Evolutionary conservation across 495 filamentous ascomycete species (phyloP), one percentile per base, ranked within the genome.

Genomic region (Neurospora sublineolata): DNA sequence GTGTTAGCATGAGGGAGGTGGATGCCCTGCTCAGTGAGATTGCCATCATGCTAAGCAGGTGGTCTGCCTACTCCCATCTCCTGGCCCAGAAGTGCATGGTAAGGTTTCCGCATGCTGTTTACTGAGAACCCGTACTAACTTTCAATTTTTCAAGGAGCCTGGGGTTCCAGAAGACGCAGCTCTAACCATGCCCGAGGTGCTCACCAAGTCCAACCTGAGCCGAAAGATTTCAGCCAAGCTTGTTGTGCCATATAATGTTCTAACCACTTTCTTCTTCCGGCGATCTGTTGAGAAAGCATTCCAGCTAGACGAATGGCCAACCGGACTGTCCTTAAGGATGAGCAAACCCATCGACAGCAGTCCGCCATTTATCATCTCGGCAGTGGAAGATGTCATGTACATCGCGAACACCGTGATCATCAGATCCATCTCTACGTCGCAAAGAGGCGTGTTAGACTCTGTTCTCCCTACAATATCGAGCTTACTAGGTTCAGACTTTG

Each of bases 341-440:
- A 89, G 85, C 69, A 91, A 85, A 70, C 80, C 89, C 9, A 85
- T 97, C 46, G 85, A 87, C 58, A 82, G 80, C 77, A 93, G 94
- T 76, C 88, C 93, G 11, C 95, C 95, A 11, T 96, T 91, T 75
- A 97, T 99, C 76, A 94, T 94, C 69, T 96, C 94, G 0, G 93
- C 95, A 1, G 94, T 99, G 10, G 95, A 98, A 83, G 95, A 97
- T 80, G 94, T 98, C 70, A 98, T 98, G 96, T 99, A 97, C 82
- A 97, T 97, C 73, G 93, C 97, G 77, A 94, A 96, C 78, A 91
- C 94, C 68, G 90, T 97, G 46, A 84, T 98, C 44, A 90, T 93
- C 68, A 90, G 93, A 72, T 90, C 93, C 6, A 85, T 98, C 52
- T 88, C 92, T 1, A 98, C 95, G 6, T 93, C 92, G 0, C 94